A percentile compares a stretch with the other conserved stretches of the same genome.
Conservation (phyloP, 345 rosid species). For the Eutrema japonicum region DNA sequence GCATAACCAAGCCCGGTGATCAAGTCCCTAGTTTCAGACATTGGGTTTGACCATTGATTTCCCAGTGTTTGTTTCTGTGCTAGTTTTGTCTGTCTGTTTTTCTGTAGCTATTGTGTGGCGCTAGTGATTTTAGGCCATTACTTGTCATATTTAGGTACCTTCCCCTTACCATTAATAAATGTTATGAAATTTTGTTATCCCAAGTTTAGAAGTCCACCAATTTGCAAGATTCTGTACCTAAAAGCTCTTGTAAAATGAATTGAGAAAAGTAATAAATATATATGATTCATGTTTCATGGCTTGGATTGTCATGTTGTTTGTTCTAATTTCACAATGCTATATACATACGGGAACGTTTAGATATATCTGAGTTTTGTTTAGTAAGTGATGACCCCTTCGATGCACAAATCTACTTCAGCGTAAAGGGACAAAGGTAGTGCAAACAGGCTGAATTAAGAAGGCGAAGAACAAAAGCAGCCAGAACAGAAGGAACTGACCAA, state of each 20-base stretch:
- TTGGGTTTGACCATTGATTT: conserved; percentile 19
- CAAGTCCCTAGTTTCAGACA: conserved; percentile 26
- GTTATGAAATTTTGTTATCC: conserved; percentile 7
- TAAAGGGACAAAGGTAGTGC: neutral
- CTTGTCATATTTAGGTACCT: conserved; percentile 24
- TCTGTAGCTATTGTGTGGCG: conserved; percentile 32
- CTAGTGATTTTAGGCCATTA: conserved; percentile 31
- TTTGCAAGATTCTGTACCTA: conserved; percentile 32
- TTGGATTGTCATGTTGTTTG: conserved; percentile 11
- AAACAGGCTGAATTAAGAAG: neutral
- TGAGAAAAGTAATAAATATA: conserved; percentile 22
- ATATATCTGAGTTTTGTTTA: neutral
- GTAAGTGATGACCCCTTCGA: conserved; percentile 19
- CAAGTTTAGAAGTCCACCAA: conserved; percentile 27
- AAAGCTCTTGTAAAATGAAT: conserved; percentile 28
- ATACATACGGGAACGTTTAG: conserved; percentile 18
- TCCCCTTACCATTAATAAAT: conserved; percentile 11
- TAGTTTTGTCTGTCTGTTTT: conserved; percentile 37
- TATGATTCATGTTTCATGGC: conserved; percentile 26
- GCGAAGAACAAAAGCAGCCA: conserved; percentile 1
- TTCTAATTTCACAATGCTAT: conserved; percentile 11
- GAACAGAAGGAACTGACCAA: conserved; percentile 14
- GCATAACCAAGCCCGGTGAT: conserved; percentile 26
- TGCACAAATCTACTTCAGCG: neutral
- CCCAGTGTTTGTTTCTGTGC: conserved; percentile 19